These are phyloP conservation scores for Scheffersomyces amazonensis DNA, from an alignment of 805 yeast genomes.

Conservation along the genomic window DNA sequence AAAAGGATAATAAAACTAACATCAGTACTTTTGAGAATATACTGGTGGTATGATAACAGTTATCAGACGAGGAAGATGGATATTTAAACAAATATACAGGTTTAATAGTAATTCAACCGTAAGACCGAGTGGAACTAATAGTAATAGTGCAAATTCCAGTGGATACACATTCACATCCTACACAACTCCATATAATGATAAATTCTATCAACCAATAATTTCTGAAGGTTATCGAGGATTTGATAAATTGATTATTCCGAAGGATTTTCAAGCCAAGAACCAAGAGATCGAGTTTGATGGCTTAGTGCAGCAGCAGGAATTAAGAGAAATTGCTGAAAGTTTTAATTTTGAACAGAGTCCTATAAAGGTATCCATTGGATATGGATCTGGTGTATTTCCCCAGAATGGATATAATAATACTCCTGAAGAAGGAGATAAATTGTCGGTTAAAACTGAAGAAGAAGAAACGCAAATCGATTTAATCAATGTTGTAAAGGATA, in stretches of 20 bases:
- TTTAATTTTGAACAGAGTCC: slow-evolving; percentile 81
- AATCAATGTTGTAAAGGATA: slow-evolving; percentile 75
- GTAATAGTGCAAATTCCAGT: not conserved
- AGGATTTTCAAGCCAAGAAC: slow-evolving; percentile 52
- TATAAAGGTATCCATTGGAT: slow-evolving; percentile 80
- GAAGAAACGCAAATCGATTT: slow-evolving; percentile 64
- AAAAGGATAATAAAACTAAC: too few relatives aligned
- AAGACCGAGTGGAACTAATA: not conserved
- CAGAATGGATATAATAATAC: slow-evolving; percentile 49
- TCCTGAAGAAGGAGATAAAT: slow-evolving; percentile 26
- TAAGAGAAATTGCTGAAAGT: slow-evolving; percentile 48
- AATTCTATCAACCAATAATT: slow-evolving; percentile 23
- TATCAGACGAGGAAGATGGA: not conserved
- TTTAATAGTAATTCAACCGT: not conserved
- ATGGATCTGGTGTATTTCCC: slow-evolving; percentile 89
- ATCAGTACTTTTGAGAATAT: too few relatives aligned
- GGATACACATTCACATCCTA: not conserved
- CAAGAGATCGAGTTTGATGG: slow-evolving; percentile 46
- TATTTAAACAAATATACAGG: not conserved
- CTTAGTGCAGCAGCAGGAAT: slow-evolving; percentile 28
- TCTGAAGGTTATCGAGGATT: slow-evolving; percentile 21
- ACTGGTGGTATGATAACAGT: not conserved
- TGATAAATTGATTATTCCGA: slow-evolving; percentile 36
- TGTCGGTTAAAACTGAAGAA: too few relatives aligned
- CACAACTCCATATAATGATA: slow-evolving; percentile 22